These are phyloP conservation scores for Akanthomyces lecanii DNA, from an alignment of 2,329 filamentous ascomycete species.

Conservation along the genomic window DNA sequence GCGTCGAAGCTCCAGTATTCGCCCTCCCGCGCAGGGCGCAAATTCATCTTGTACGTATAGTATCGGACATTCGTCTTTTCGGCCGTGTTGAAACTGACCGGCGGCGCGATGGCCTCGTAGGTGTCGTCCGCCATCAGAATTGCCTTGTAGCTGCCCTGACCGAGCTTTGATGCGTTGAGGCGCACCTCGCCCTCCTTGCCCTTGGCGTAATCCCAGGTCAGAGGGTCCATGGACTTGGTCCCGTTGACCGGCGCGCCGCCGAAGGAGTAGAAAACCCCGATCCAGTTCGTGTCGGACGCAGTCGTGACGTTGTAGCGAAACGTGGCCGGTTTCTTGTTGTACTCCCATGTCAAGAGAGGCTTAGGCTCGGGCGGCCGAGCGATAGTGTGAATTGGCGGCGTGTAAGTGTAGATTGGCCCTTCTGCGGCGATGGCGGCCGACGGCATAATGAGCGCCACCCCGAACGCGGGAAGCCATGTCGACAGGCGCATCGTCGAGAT, in stretches of 20 bases:
- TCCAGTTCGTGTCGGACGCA: constrained; percentile 33
- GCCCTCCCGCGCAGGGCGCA: constrained; percentile 33
- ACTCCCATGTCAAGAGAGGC: neutral
- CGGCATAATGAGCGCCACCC: neutral
- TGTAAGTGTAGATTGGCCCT: neutral
- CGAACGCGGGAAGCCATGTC: neutral
- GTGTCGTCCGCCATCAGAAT: constrained; percentile 34
- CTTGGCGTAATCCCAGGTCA: constrained; percentile 33
- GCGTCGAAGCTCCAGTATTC: constrained; percentile 31
- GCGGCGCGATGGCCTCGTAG: constrained; percentile 34
- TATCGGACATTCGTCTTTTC: neutral
- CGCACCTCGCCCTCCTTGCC: constrained; percentile 25
- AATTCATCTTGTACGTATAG: constrained; percentile 28
- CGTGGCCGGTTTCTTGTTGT: constrained; percentile 22
- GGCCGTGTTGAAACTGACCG: constrained; percentile 28
- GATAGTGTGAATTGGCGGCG: neutral
- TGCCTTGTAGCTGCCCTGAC: constrained; percentile 31
- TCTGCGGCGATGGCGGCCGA: neutral
- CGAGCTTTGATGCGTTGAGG: constrained; percentile 24
- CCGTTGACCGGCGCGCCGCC: constrained; percentile 34
- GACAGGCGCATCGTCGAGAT: neutral
- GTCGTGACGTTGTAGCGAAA: constrained; percentile 32
- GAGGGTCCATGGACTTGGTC: constrained; percentile 25
- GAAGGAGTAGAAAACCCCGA: constrained; percentile 32
- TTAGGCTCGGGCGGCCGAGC: neutral